Percentiles rank a stretch among this genome's conserved stretches.
These are phyloP conservation scores for Elsinoe batatas DNA, from an alignment of 2,329 filamentous ascomycete genomes.

Conservation along the genomic window DNA sequence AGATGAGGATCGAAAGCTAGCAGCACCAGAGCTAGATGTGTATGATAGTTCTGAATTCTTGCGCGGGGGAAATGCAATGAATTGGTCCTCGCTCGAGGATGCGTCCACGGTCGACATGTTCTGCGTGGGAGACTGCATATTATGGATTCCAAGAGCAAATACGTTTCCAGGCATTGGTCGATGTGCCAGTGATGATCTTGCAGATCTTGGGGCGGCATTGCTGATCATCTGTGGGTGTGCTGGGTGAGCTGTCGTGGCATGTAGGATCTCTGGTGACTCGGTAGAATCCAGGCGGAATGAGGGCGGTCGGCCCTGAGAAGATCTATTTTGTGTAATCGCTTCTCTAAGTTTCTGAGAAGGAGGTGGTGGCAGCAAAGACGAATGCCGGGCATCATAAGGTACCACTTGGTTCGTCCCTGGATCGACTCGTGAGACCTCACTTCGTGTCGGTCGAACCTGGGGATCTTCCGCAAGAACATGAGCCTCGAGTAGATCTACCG, in stretches of 20 bases:
- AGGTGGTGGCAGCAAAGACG: constrained; percentile 22
- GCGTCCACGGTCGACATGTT: background rate
- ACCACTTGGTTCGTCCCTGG: constrained; percentile 17
- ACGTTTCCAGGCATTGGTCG: constrained; percentile 4
- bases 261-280: constrained; percentile 21
- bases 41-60: constrained; percentile 61
- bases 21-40: constrained; percentile 55
- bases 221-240: constrained; percentile 19
- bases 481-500: constrained; percentile 36
- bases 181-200: constrained; percentile 9
- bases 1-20: constrained; percentile 47
- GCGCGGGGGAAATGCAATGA: constrained; percentile 62
- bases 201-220: constrained; percentile 16
- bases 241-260: constrained; percentile 18
- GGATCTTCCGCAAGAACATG: constrained; percentile 38
- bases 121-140: background rate
- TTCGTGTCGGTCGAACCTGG: background rate
- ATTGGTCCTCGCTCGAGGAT: constrained; percentile 40
- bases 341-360: constrained; percentile 7
- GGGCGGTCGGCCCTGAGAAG: constrained; percentile 2
- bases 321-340: constrained; percentile 5
- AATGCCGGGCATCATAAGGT: constrained; percentile 22
- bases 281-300: constrained; percentile 20
- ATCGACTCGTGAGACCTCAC: background rate
- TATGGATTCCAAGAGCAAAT: constrained; percentile 9